Conservation (phyloP, 495 filamentous ascomycete species). For the Lindgomyces ingoldianus region DNA sequence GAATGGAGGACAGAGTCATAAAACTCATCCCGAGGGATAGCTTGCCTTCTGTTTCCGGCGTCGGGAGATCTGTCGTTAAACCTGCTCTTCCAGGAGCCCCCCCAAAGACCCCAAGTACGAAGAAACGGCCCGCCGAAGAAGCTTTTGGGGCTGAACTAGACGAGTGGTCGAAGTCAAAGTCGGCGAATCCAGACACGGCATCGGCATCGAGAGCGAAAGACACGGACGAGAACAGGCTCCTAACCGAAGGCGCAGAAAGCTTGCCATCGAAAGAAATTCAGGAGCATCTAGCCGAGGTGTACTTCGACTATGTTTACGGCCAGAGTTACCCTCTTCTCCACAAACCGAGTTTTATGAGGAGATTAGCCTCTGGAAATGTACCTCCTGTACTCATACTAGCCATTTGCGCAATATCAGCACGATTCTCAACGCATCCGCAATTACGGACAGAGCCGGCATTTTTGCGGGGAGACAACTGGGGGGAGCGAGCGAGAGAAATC, state of each 20-base stretch:
- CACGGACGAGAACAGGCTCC: conserved; percentile 67
- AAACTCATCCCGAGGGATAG: conserved; percentile 91
- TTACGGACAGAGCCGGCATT: conserved; percentile 82
- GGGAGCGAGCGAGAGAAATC: conserved; percentile 78
- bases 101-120: conserved; percentile 58
- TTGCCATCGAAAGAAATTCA: conserved; percentile 87
- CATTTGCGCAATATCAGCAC: conserved; percentile 87
- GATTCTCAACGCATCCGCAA: conserved; percentile 93
- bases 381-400: conserved; percentile 88
- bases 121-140: conserved; percentile 84
- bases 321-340: conserved; percentile 95
- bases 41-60: conserved; percentile 56
- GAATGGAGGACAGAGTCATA: conserved; percentile 98
- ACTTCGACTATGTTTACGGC: conserved; percentile 94
- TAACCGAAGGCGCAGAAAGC: conserved; percentile 79
- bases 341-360: conserved; percentile 94
- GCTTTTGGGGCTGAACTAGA: conserved; percentile 84
- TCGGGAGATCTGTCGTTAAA: conserved; percentile 77
- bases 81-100: conserved; percentile 65
- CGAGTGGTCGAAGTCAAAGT: conserved; percentile 68
- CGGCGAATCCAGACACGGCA: conserved; percentile 26
- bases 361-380: conserved; percentile 59
- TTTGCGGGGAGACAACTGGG: conserved; percentile 88
- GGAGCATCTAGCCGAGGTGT: conserved; percentile 90
- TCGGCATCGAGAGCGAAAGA: conserved; percentile 34